Conservation (phyloP, 345 rosid species). For the Raphanus raphanistrum region DNA sequence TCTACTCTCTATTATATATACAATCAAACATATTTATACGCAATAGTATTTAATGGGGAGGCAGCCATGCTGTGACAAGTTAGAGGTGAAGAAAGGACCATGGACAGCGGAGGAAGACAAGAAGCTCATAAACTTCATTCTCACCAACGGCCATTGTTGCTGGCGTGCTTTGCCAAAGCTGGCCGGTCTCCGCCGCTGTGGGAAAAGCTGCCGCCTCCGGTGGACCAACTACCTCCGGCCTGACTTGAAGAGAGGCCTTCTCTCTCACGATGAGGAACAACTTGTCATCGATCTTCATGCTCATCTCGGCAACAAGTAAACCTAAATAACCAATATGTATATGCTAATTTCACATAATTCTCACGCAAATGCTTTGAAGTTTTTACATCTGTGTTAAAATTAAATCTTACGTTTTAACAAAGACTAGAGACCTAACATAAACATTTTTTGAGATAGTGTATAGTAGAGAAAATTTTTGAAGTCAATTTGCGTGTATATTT, state of each 20-base stretch:
- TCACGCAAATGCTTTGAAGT: neutral
- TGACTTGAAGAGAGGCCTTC: slow-evolving; percentile 73
- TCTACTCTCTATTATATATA: slow-evolving; percentile 9
- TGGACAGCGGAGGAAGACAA: slow-evolving; percentile 82
- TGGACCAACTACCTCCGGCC: slow-evolving; percentile 88
- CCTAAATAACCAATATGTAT: neutral
- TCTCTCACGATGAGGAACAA: slow-evolving; percentile 60
- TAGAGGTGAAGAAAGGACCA: slow-evolving; percentile 75
- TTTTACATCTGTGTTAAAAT: neutral
- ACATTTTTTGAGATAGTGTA: neutral
- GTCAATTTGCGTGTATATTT: slow-evolving; percentile 24
- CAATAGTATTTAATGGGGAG: slow-evolving; percentile 33
- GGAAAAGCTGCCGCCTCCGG: slow-evolving; percentile 81
- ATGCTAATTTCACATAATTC: neutral
- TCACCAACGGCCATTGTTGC: slow-evolving; percentile 72
- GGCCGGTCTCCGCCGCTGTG: slow-evolving; percentile 80
- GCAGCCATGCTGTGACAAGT: slow-evolving; percentile 77
- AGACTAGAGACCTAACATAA: neutral
- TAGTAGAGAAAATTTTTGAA: neutral
- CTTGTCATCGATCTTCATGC: slow-evolving; percentile 77
- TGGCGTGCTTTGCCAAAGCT: slow-evolving; percentile 79
- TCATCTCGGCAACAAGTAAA: slow-evolving; percentile 67
- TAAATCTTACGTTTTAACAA: neutral
- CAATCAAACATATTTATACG: slow-evolving; percentile 1
- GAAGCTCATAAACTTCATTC: slow-evolving; percentile 62